These are phyloP conservation scores for Blastosporella zonata DNA, from an alignment of 1,284 basidiomycete genomes.

Conservation along the genomic window DNA sequence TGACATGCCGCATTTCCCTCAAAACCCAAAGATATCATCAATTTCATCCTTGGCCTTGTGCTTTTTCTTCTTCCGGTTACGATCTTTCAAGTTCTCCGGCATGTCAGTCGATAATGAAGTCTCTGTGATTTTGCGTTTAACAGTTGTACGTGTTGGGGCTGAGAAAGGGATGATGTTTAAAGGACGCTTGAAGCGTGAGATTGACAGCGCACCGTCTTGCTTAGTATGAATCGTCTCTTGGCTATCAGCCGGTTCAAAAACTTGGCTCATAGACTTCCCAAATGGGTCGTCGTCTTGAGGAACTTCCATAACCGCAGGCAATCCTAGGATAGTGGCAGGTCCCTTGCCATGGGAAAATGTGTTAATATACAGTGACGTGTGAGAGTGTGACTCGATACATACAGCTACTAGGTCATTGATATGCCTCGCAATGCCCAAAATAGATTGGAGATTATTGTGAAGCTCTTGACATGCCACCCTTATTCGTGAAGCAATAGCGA, in stretches of 20 bases:
- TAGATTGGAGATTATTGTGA: slow-evolving; percentile 31
- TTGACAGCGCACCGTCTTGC: neutral
- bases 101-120: neutral
- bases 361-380: neutral
- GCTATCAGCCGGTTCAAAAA: neutral
- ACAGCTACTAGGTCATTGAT: slow-evolving; percentile 9
- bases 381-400: neutral
- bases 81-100: neutral
- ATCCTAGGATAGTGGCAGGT: neutral
- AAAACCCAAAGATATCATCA: slow-evolving; percentile 64
- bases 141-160: slow-evolving; percentile 5
- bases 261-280: neutral
- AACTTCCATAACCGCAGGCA: neutral
- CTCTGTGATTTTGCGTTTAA: slow-evolving; percentile 2
- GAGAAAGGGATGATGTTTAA: neutral
- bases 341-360: neutral
- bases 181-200: neutral
- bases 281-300: neutral
- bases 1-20: neutral
- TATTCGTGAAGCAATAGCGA: slow-evolving; percentile 59
- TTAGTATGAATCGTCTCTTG: neutral
- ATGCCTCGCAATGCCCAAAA: slow-evolving; percentile 1
- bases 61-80: slow-evolving; percentile 26
- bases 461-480: slow-evolving; percentile 46
- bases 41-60: slow-evolving; percentile 54